Evolutionary conservation across 768 basidiomycete species (phyloP).

Genomic region (Pholiota conissans): DNA sequence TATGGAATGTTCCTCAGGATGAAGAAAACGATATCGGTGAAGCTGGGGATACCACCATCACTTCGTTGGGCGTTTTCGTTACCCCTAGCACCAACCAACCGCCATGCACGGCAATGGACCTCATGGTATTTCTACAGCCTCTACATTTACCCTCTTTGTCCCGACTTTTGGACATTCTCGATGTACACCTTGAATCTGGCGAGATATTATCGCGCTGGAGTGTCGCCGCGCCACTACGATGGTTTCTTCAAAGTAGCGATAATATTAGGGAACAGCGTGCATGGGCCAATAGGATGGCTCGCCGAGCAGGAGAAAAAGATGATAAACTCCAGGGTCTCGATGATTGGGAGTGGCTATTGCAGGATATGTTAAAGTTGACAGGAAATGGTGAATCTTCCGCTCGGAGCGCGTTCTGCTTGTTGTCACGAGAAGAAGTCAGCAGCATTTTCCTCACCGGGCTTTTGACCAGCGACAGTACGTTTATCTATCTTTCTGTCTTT

Average conservation of each 20-base stretch:
- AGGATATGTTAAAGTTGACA: conserved; percentile 86
- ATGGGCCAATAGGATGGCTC: conserved; percentile 85
- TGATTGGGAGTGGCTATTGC: conserved; percentile 86
- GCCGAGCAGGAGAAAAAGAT: conserved; percentile 57
- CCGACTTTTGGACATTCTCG: conserved; percentile 83
- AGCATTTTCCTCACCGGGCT: conserved; percentile 87
- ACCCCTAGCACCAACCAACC: conserved; percentile 66
- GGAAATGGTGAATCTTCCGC: conserved; percentile 61
- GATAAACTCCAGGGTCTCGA: conserved; percentile 58
- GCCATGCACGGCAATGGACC: conserved; percentile 60
- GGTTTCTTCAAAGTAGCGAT: conserved; percentile 81
- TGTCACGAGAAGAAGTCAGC: conserved; percentile 69
- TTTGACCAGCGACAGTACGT: conserved; percentile 86
- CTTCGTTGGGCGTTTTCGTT: conserved; percentile 79
- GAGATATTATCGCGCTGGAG: conserved; percentile 91
- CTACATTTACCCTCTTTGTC: conserved; percentile 76
- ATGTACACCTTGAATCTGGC: conserved; percentile 91
- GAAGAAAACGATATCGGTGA: conserved; percentile 62
- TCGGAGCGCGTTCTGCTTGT: conserved; percentile 78
- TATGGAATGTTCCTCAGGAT: conserved; percentile 68
- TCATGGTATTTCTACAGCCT: conserved; percentile 81
- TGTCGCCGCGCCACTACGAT: conserved; percentile 79
- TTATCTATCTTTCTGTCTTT: background rate
- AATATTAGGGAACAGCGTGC: conserved; percentile 71
- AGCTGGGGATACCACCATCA: conserved; percentile 77